Percentiles rank a stretch among this genome's conserved stretches.
These are phyloP conservation scores for Yamadazyma scolyti DNA, from an alignment of 805 yeast species.

Conservation along the genomic window DNA sequence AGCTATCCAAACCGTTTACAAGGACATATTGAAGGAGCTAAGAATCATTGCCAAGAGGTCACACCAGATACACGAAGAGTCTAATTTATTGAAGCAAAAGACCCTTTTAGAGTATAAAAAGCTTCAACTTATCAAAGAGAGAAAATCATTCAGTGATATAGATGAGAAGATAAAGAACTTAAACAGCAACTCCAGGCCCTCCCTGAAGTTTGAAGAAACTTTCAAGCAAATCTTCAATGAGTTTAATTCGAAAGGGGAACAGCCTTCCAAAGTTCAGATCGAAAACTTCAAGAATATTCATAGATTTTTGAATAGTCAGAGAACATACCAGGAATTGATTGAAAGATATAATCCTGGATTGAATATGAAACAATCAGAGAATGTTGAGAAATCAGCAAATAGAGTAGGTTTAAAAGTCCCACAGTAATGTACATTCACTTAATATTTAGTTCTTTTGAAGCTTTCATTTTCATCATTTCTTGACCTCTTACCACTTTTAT, in stretches of 20 bases:
- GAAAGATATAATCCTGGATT: constrained; percentile 87
- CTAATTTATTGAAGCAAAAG: constrained; percentile 39
- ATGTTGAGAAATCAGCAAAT: constrained; percentile 74
- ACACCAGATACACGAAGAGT: constrained; percentile 33
- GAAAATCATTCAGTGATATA: constrained; percentile 31
- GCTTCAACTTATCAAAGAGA: constrained; percentile 39
- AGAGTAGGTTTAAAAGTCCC: constrained; percentile 75
- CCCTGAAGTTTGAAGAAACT: constrained; percentile 9
- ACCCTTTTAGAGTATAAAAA: constrained; percentile 48
- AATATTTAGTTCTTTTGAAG: constrained; percentile 3
- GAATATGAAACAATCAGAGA: constrained; percentile 72
- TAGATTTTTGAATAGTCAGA: constrained; percentile 64
- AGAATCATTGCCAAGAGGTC: constrained; percentile 31
- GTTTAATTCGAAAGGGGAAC: constrained; percentile 1
- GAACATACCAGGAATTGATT: constrained; percentile 71
- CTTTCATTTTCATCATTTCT: constrained; percentile 18
- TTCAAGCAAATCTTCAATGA: constrained; percentile 10
- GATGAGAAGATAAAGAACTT: constrained; percentile 23
- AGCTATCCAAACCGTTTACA: constrained; percentile 10
- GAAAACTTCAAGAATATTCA: constrained; percentile 54
- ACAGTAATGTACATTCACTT: constrained; percentile 2
- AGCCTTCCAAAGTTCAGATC: constrained; percentile 4
- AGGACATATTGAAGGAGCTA: constrained; percentile 36
- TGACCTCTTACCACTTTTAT: constrained; percentile 17
- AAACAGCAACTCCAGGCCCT: constrained; percentile 10